Evolutionary conservation across 73 alveolate genomes (phyloP).

Genomic region (Halteria grandinella): DNA sequence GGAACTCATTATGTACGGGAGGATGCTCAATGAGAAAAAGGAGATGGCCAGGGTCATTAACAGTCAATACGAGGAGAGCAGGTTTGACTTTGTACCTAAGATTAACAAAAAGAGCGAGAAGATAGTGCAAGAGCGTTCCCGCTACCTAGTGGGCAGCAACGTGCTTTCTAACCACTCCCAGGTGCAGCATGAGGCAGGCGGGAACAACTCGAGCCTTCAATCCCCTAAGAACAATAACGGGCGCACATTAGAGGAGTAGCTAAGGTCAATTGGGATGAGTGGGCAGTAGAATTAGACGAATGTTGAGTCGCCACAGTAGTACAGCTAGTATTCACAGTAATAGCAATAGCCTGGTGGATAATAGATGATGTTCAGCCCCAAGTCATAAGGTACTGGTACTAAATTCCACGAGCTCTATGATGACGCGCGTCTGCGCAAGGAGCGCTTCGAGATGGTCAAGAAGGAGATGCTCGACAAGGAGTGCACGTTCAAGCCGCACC

Average conservation of each 20-base stretch:
- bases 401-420: constrained; percentile 37
- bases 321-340: too few species aligned
- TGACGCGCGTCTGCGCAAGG: constrained; percentile 46
- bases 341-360: not conserved
- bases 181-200: too few species aligned
- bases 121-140: constrained; percentile 8
- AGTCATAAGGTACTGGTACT: too few species aligned
- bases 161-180: too few species aligned
- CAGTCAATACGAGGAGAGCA: not conserved
- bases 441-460: constrained; percentile 38
- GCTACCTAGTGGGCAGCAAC: too few species aligned
- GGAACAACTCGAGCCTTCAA: too few species aligned
- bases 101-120: constrained; percentile 39
- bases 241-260: too few species aligned
- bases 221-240: constrained; percentile 19
- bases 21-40: constrained; percentile 20
- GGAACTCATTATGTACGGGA: constrained; percentile 32
- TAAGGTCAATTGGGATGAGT: too few species aligned
- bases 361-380: not conserved
- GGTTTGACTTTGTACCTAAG: constrained; percentile 17
- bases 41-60: constrained; percentile 26
- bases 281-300: too few species aligned
- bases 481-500: constrained; percentile 61
- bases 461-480: constrained; percentile 53
- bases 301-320: too few species aligned